Evolutionary conservation across 1,284 basidiomycete genomes (phyloP).

Genomic region (Exsudoporus floridanus): DNA sequence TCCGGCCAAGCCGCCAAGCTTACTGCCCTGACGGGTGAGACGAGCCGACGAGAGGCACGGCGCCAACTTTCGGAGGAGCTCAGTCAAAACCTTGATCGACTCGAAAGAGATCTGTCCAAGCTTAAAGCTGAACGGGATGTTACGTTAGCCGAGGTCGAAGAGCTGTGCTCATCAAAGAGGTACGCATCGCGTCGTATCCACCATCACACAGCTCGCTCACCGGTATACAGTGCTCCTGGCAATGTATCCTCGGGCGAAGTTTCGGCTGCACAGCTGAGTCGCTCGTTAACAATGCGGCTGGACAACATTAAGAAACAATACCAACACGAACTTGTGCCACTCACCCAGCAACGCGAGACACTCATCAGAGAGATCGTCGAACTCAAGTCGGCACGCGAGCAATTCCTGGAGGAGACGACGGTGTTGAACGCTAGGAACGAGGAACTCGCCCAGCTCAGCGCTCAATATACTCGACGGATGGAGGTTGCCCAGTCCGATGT

Average conservation of each 20-base stretch:
- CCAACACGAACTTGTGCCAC: constrained; percentile 79
- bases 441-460: constrained; percentile 83
- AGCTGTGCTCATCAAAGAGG: constrained; percentile 76
- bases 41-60: constrained; percentile 73
- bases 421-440: constrained; percentile 90
- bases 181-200: constrained; percentile 31
- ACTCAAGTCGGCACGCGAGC: constrained; percentile 82
- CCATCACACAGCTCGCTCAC: constrained; percentile 21
- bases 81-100: constrained; percentile 68
- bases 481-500: constrained; percentile 50
- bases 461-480: constrained; percentile 75
- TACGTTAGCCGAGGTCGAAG: constrained; percentile 89
- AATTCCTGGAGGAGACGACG: constrained; percentile 88
- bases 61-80: constrained; percentile 81
- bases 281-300: constrained; percentile 82
- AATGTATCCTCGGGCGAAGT: constrained; percentile 39
- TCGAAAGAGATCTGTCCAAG: constrained; percentile 86
- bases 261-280: constrained; percentile 54
- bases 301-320: constrained; percentile 90
- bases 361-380: constrained; percentile 84
- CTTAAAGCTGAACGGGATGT: constrained; percentile 89
- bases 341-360: constrained; percentile 79
- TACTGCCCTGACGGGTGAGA: constrained; percentile 79
- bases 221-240: constrained; percentile 24
- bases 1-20: constrained; percentile 89